Conservation (phyloP, 2,329 filamentous ascomycete species). For the Rhytidhysteron rufulum region DNA sequence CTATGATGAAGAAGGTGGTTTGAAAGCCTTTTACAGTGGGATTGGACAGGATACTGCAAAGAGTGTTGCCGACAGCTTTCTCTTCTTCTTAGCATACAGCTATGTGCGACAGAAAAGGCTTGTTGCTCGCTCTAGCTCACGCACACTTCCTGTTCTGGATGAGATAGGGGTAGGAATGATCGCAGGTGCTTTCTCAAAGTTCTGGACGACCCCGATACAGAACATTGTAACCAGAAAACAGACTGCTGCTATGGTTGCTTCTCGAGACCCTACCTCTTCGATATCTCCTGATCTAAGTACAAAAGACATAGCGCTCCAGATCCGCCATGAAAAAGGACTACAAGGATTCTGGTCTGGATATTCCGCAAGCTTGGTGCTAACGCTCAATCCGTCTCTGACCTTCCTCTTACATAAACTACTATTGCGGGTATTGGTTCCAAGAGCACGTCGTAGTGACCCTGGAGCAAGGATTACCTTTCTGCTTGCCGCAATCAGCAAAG, state of each 20-base stretch:
- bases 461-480: constrained; percentile 57
- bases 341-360: constrained; percentile 85
- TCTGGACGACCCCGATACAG: constrained; percentile 74
- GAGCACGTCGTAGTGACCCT: constrained; percentile 50
- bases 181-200: constrained; percentile 70
- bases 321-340: constrained; percentile 66
- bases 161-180: constrained; percentile 71
- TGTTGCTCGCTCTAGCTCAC: constrained; percentile 15
- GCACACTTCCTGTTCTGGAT: constrained; percentile 59
- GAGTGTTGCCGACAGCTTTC: constrained; percentile 65
- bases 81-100: constrained; percentile 82
- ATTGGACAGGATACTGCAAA: constrained; percentile 43
- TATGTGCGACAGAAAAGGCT: constrained; percentile 48
- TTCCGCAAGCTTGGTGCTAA: constrained; percentile 72
- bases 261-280: constrained; percentile 31
- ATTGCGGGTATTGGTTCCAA: constrained; percentile 56
- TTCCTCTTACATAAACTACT: constrained; percentile 77
- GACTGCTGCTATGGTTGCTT: constrained; percentile 55
- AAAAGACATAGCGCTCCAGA: constrained; percentile 59
- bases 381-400: constrained; percentile 81
- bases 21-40: constrained; percentile 61
- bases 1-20: constrained; percentile 65
- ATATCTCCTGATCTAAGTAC: constrained; percentile 32
- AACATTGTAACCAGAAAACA: constrained; percentile 83
- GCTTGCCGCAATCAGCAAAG: constrained; percentile 74